These are phyloP conservation scores for Posidonia australis DNA, from an alignment of 106 monocot species.

Conservation along the genomic window DNA sequence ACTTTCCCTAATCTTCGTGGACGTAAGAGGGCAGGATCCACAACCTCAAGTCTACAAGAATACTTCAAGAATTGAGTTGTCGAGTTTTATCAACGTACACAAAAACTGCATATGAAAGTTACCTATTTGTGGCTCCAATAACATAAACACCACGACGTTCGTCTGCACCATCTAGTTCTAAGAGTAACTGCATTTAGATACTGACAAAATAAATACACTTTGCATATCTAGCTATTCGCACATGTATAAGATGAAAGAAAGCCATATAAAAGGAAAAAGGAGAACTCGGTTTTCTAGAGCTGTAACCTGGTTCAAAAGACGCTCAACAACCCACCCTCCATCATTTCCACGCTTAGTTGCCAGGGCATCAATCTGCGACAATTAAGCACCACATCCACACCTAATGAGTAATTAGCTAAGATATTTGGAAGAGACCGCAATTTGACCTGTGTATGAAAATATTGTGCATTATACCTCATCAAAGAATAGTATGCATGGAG, in stretches of 20 bases:
- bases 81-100: background rate
- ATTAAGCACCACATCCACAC: background rate
- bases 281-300: background rate
- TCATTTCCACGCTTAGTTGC: conserved; percentile 77
- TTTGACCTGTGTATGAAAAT: background rate
- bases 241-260: background rate
- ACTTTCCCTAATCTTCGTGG: conserved; percentile 21
- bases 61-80: background rate
- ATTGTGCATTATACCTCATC: conserved; percentile 70
- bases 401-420: background rate
- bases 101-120: background rate
- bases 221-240: background rate
- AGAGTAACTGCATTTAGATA: conserved; percentile 41
- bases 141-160: conserved; percentile 75
- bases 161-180: conserved; percentile 91
- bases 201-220: background rate
- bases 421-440: background rate
- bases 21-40: conserved; percentile 16
- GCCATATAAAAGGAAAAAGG: background rate
- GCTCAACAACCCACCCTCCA: conserved; percentile 68
- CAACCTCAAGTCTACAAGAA: conserved; percentile 10
- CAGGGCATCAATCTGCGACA: conserved; percentile 73
- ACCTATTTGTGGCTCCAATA: conserved; percentile 97
- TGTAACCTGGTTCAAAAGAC: conserved; percentile 68
- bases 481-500: conserved; percentile 95